Evolutionary conservation across 768 basidiomycete species (phyloP).

Genomic region (Punctularia strigosozonata): DNA sequence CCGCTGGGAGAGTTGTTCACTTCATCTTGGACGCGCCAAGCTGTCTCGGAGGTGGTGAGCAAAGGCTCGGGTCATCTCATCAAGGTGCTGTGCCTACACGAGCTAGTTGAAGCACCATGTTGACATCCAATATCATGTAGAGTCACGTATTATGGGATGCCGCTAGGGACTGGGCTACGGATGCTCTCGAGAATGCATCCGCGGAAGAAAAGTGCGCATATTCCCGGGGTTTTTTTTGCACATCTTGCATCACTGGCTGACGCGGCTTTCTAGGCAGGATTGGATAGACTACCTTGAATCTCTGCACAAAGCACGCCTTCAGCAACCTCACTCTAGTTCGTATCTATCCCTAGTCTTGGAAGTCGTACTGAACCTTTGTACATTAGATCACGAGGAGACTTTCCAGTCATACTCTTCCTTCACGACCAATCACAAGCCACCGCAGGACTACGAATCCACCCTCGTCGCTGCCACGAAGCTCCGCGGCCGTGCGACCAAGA

Average conservation of each 20-base stretch:
- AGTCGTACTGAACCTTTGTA: not conserved
- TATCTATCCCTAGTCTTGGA: not conserved
- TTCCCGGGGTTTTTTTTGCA: not conserved
- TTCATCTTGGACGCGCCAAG: slow-evolving; percentile 44
- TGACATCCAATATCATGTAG: slow-evolving; percentile 22
- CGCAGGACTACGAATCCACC: slow-evolving; percentile 64
- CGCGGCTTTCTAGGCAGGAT: slow-evolving; percentile 20
- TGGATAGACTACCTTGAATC: slow-evolving; percentile 42
- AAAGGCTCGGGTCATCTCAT: slow-evolving; percentile 53
- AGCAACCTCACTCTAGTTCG: slow-evolving; percentile 67
- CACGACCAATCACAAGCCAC: slow-evolving; percentile 65
- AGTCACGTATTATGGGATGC: slow-evolving; percentile 62
- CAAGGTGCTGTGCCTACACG: slow-evolving; percentile 30
- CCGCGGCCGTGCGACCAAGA: slow-evolving; percentile 45
- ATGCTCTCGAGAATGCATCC: slow-evolving; percentile 39
- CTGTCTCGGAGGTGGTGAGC: slow-evolving; percentile 39
- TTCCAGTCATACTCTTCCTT: slow-evolving; percentile 83
- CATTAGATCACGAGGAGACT: slow-evolving; percentile 68
- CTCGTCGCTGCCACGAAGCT: slow-evolving; percentile 72
- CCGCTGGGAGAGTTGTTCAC: slow-evolving; percentile 50
- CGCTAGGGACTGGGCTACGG: slow-evolving; percentile 66
- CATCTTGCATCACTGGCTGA: not conserved
- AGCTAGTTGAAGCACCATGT: not conserved
- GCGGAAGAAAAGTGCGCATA: slow-evolving; percentile 32
- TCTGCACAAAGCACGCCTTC: slow-evolving; percentile 54